A percentile compares a stretch with the other conserved stretches of the same genome.
Evolutionary conservation across 768 basidiomycete genomes (phyloP).

Genomic region (Obba rivulosa): DNA sequence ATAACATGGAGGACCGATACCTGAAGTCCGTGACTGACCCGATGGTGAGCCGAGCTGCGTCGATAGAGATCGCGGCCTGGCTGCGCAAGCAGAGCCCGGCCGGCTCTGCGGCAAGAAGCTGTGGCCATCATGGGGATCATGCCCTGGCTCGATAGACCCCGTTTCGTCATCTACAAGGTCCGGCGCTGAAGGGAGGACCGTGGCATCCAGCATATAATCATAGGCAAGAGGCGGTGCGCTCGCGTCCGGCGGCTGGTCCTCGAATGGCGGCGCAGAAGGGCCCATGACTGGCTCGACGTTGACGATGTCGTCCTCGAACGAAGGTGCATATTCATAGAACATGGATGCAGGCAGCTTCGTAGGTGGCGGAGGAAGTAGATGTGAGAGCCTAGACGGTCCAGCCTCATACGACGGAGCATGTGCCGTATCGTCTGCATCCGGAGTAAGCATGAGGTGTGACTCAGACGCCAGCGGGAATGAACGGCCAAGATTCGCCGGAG

Average conservation of each 20-base stretch:
- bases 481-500: slow-evolving; percentile 1
- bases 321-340: slow-evolving; percentile 24
- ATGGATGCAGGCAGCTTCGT: slow-evolving; percentile 16
- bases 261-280: slow-evolving; percentile 22
- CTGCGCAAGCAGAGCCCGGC: no score
- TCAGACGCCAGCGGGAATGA: not conserved
- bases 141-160: no score
- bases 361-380: slow-evolving; percentile 20
- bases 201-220: not conserved
- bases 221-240: slow-evolving; percentile 4
- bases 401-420: slow-evolving; percentile 14
- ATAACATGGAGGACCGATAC: no score
- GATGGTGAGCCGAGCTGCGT: no score
- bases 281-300: slow-evolving; percentile 10
- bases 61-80: no score
- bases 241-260: not conserved
- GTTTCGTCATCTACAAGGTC: no score
- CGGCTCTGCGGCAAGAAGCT: no score
- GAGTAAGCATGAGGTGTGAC: not conserved
- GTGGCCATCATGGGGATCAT: no score
- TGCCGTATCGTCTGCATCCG: not conserved
- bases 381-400: slow-evolving; percentile 8
- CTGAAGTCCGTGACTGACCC: no score
- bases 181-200: no score
- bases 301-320: slow-evolving; percentile 21